Evolutionary conservation across 176 grass and related monocot genomes (phyloP).

Genomic region (Olyra latifolia): DNA sequence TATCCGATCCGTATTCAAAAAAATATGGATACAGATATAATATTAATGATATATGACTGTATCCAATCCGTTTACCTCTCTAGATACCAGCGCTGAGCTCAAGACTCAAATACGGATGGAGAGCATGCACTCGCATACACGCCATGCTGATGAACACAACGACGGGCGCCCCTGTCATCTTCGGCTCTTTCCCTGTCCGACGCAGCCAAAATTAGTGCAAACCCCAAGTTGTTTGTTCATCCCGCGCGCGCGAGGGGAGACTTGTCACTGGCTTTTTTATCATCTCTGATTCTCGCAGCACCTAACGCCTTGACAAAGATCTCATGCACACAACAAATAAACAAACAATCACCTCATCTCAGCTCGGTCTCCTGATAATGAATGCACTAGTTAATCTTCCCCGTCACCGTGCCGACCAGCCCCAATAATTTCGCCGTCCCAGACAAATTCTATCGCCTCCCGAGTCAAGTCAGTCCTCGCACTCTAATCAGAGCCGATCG

Average conservation of each 20-base stretch:
- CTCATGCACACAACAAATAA: neutral
- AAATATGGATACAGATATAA: too few species aligned
- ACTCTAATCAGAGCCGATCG: neutral
- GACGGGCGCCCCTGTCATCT: neutral
- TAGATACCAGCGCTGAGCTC: too few species aligned
- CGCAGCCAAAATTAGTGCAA: neutral
- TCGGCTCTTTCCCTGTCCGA: neutral
- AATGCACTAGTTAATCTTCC: neutral
- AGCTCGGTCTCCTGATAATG: too few species aligned
- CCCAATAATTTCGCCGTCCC: conserved; percentile 21
- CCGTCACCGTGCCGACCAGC: conserved; percentile 32
- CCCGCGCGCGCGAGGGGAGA: neutral
- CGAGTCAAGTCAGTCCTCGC: conserved; percentile 21
- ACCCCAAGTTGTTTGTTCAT: neutral
- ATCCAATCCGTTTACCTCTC: too few species aligned
- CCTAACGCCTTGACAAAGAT: conserved; percentile 27
- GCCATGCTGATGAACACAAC: neutral
- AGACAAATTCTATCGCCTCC: neutral
- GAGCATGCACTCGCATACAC: neutral
- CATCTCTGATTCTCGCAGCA: neutral
- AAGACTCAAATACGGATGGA: too few species aligned
- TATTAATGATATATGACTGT: too few species aligned
- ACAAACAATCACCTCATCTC: neutral
- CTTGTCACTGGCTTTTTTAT: conserved; percentile 16
- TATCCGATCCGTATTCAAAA: too few species aligned